Percentiles rank a stretch among this genome's conserved stretches.
Conservation (phyloP, 768 basidiomycete genomes). For the Phanerochaete sordida region DNA sequence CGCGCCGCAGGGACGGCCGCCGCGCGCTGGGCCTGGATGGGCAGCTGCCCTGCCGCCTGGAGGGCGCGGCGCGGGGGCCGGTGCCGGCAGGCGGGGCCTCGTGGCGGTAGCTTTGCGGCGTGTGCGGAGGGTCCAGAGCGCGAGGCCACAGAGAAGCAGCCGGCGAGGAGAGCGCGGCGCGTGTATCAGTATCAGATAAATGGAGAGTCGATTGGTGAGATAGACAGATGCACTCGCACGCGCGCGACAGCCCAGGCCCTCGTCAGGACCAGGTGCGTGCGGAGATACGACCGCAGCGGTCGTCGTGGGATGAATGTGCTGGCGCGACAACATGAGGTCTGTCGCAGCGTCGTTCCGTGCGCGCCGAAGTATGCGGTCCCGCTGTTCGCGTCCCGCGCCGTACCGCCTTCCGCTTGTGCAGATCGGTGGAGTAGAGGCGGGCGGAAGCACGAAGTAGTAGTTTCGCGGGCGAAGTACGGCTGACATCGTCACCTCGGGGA, state of each 20-base stretch:
- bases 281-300: not conserved
- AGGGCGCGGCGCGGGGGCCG: not conserved
- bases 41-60: not conserved
- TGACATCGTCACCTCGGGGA: not conserved
- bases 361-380: not conserved
- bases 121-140: too few relatives aligned
- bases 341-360: not conserved
- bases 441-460: too few relatives aligned
- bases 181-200: not conserved
- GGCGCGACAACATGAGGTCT: too few relatives aligned
- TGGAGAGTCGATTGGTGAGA: not conserved
- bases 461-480: too few relatives aligned
- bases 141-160: too few relatives aligned
- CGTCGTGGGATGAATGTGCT: too few relatives aligned
- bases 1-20: too few relatives aligned
- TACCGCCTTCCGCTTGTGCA: not conserved
- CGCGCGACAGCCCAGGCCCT: not conserved
- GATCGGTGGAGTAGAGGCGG: not conserved
- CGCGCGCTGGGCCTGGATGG: too few relatives aligned
- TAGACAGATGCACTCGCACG: not conserved
- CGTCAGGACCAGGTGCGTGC: not conserved
- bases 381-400: not conserved
- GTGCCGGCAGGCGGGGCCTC: too few relatives aligned
- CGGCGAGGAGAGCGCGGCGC: not conserved
- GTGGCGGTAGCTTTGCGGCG: too few relatives aligned